A percentile compares a stretch with the other conserved stretches of the same genome.
Evolutionary conservation across 108 stramenopile genomes (phyloP).

Genomic region (Cyclotella sp.): DNA sequence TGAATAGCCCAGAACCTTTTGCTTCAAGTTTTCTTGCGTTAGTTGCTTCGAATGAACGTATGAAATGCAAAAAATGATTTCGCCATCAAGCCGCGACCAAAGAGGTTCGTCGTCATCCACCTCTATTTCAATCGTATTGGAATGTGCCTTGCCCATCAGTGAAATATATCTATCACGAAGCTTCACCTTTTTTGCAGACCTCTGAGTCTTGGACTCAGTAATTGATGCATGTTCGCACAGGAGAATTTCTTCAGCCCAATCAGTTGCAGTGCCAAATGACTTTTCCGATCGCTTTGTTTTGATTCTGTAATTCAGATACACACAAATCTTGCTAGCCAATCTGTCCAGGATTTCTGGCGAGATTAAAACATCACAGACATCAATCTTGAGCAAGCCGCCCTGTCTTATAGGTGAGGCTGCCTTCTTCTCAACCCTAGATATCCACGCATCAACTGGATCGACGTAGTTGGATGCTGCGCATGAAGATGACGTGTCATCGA

Average conservation of each 20-base stretch:
- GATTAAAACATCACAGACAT: conserved; percentile 18
- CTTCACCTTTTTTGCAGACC: background rate
- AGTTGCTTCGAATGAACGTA: conserved; percentile 4
- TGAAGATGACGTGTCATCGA: conserved; percentile 3
- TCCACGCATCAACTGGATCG: conserved; percentile 46
- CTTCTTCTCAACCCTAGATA: conserved; percentile 26
- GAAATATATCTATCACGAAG: background rate
- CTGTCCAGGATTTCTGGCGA: conserved; percentile 7
- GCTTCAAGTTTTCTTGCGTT: background rate
- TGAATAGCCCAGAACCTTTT: background rate
- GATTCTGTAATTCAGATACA: conserved; percentile 19
- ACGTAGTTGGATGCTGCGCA: background rate
- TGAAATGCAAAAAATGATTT: conserved; percentile 24
- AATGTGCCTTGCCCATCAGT: conserved; percentile 7
- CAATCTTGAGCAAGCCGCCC: background rate
- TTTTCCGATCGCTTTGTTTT: background rate
- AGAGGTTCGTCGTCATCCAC: conserved; percentile 23
- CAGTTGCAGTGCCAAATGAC: background rate
- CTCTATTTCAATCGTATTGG: conserved; percentile 7
- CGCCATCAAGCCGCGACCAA: conserved; percentile 16
- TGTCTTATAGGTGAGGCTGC: conserved; percentile 30
- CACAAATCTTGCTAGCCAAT: conserved; percentile 7
- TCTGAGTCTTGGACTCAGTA: background rate
- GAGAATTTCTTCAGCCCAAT: conserved; percentile 1
- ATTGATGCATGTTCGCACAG: conserved; percentile 5